These are phyloP conservation scores for Dentipellis fragilis DNA, from an alignment of 768 basidiomycete genomes.

Conservation along the genomic window DNA sequence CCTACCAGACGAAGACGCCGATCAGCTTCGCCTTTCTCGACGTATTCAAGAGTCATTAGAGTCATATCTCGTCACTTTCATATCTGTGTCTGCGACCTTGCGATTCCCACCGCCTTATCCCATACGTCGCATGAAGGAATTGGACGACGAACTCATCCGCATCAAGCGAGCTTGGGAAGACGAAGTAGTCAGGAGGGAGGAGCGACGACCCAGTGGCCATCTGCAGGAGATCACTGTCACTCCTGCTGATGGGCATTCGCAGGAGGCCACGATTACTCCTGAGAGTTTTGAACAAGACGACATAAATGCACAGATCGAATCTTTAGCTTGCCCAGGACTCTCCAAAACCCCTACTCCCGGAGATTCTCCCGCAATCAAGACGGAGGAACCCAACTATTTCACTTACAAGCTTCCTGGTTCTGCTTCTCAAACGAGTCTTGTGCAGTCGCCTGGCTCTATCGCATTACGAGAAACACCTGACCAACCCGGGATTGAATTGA, in stretches of 20 bases:
- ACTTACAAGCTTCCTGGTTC: slow-evolving; percentile 24
- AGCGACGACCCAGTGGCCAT: slow-evolving; percentile 31
- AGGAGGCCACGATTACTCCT: slow-evolving; percentile 2
- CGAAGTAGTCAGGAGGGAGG: slow-evolving; percentile 70
- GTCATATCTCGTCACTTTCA: slow-evolving; percentile 77
- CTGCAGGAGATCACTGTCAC: slow-evolving; percentile 4
- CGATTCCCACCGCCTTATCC: slow-evolving; percentile 90
- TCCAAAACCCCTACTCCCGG: slow-evolving; percentile 30
- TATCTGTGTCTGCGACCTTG: slow-evolving; percentile 89
- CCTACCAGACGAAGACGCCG: slow-evolving; percentile 63
- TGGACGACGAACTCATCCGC: slow-evolving; percentile 67
- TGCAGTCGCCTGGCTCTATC: slow-evolving; percentile 16
- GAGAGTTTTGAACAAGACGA: slow-evolving; percentile 28
- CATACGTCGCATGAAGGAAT: slow-evolving; percentile 76
- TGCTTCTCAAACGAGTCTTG: slow-evolving; percentile 18
- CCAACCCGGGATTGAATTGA: slow-evolving; percentile 37
- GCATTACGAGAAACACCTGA: slow-evolving; percentile 23
- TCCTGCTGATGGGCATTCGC: slow-evolving; percentile 5
- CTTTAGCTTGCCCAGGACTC: slow-evolving; percentile 27
- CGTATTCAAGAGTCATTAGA: slow-evolving; percentile 77
- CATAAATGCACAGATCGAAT: slow-evolving; percentile 61
- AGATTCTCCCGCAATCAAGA: slow-evolving; percentile 11
- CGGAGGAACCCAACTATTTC: slow-evolving; percentile 30
- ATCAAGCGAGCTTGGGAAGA: slow-evolving; percentile 81
- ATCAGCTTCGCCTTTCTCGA: slow-evolving; percentile 56